Evolutionary conservation across 1,139 yeast genomes (phyloP), one percentile per base, ranked within the genome.

Genomic region (Magnusiomyces ingens): DNA sequence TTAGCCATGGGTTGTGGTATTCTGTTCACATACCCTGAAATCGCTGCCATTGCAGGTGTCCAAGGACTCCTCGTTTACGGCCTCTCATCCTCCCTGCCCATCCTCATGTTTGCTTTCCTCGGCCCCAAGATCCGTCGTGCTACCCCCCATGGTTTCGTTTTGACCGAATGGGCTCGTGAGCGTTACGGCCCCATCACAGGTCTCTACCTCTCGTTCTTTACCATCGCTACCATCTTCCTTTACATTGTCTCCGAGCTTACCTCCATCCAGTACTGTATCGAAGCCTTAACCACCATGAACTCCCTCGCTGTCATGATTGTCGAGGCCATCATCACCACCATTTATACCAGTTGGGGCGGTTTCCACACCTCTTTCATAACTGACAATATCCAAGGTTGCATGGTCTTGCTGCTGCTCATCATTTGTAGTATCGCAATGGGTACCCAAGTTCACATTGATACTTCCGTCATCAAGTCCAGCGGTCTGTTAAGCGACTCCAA

Each of bases 81-180:
- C 1, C 62, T 88, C n/a, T 73, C 85, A 40, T 94, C 96, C 37
- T 83, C 96, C 1, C 68, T 90, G 50, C 98, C 98, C 2, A 83
- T 91, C 70, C 73, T 87, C 58, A 71, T 89, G 18, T 91, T 91
- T 72, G 90, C 95, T 0, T 76, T 79, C 52, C 72, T 87, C 55
- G 97, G 97, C 0, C 97, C 97, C 0, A 67, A 82, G 12, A 84
- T 91, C 58, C 76, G 96, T 60, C 78, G 74, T 57, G 79, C 79
- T 60, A 87, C 96, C 64, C 97, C 98, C 0, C 82, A 86, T 10
- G 98, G 97, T 3, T 91, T 91, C 66, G 89, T 91, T 44, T 74
- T 91, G 59, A 88, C 96, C n/a, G 96, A 90, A 67, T 91, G 98
- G 98, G 94, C 88, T 13, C 78, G 88, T 64, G 81, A 80, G 45